Conservation (phyloP, 495 filamentous ascomycete species). For the Emericellopsis terricola region DNA sequence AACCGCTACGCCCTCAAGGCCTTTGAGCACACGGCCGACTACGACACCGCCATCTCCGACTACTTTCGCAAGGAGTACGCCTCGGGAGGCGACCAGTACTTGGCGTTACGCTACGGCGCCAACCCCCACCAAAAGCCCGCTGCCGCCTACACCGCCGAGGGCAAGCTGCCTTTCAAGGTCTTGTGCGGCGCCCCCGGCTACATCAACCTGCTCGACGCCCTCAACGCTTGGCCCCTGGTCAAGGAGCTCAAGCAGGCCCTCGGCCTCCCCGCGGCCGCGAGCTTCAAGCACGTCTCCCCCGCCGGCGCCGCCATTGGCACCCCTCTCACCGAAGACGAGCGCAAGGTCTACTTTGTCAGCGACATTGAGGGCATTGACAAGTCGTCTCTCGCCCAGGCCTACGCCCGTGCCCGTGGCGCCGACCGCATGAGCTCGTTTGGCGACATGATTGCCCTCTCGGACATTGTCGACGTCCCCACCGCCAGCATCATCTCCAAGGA, state of each 20-base stretch:
- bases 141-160: slow-evolving; percentile 51
- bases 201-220: slow-evolving; percentile 88
- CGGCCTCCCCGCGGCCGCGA: slow-evolving; percentile 78
- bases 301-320: slow-evolving; percentile 89
- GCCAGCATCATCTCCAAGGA: slow-evolving; percentile 95
- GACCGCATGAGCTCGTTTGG: slow-evolving; percentile 97
- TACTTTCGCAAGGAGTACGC: slow-evolving; percentile 98
- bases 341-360: slow-evolving; percentile 95
- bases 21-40: slow-evolving; percentile 96
- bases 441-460: slow-evolving; percentile 84
- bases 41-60: slow-evolving; percentile 81
- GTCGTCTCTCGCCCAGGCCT: slow-evolving; percentile 78
- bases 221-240: slow-evolving; percentile 92
- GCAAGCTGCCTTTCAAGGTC: slow-evolving; percentile 79
- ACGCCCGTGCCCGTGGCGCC: slow-evolving; percentile 83
- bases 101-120: slow-evolving; percentile 79
- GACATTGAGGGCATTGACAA: slow-evolving; percentile 78
- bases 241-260: slow-evolving; percentile 89
- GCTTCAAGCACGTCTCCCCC: slow-evolving; percentile 98
- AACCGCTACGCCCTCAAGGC: slow-evolving; percentile 87
- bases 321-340: slow-evolving; percentile 67
- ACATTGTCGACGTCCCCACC: slow-evolving; percentile 74
- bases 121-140: slow-evolving; percentile 98
- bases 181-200: slow-evolving; percentile 87
- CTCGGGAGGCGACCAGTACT: slow-evolving; percentile 61